Evolutionary conservation across 345 rosid species (phyloP).

Genomic region (Lepidium didymum): DNA sequence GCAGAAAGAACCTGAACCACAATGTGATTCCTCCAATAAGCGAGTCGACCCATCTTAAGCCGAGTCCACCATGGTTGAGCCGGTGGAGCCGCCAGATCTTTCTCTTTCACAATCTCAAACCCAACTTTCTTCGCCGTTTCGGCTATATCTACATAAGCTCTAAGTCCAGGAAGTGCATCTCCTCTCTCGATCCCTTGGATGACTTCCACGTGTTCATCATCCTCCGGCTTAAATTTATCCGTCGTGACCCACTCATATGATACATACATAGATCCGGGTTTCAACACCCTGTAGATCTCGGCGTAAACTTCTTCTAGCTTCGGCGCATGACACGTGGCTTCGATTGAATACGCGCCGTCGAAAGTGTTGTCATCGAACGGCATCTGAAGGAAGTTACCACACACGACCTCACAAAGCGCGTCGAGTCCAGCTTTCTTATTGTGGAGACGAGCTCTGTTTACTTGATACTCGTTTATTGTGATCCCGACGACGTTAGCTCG

Average conservation of each 20-base stretch:
- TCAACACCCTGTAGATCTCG: conserved; percentile 76
- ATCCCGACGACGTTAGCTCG: conserved; percentile 81
- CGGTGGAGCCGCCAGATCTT: conserved; percentile 85
- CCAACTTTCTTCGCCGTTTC: conserved; percentile 67
- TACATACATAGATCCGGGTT: conserved; percentile 75
- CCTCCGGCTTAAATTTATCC: conserved; percentile 39
- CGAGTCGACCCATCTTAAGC: conserved; percentile 83
- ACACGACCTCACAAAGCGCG: conserved; percentile 74
- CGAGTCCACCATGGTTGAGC: conserved; percentile 85
- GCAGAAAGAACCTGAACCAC: conserved; percentile 60
- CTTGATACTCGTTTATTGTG: conserved; percentile 96
- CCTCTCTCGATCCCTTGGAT: conserved; percentile 94
- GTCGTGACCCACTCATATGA: conserved; percentile 98
- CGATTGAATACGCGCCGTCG: conserved; percentile 96
- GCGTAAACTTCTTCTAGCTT: conserved; percentile 80
- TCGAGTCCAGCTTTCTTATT: conserved; percentile 88
- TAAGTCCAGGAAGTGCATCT: conserved; percentile 82
- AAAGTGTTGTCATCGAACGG: conserved; percentile 70
- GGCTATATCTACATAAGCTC: conserved; percentile 57
- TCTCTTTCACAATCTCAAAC: conserved; percentile 76
- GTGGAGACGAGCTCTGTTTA: conserved; percentile 77
- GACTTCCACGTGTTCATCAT: conserved; percentile 64
- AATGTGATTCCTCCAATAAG: conserved; percentile 95
- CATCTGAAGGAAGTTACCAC: conserved; percentile 90
- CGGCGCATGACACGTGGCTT: conserved; percentile 99